Conservation (phyloP, 2,329 filamentous ascomycete species). For the Grosmannia penicillata region DNA sequence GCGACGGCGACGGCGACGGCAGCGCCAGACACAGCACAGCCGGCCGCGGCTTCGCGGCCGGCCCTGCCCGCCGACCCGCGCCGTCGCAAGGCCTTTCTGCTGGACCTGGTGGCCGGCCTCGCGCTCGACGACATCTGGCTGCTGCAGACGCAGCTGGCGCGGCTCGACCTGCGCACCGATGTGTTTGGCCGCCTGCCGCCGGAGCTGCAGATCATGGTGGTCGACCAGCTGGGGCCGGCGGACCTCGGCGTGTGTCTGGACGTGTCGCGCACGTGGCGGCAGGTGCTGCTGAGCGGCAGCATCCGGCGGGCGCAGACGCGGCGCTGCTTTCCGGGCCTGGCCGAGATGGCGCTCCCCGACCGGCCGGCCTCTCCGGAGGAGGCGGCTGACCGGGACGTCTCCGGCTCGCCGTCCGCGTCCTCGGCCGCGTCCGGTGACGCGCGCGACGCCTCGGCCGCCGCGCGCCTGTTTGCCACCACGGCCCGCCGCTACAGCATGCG, state of each 20-base stretch:
- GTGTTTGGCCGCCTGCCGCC: slow-evolving; percentile 8
- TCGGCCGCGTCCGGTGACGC: too few species aligned
- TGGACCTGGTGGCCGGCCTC: slow-evolving; percentile 3
- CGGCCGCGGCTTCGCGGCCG: too few species aligned
- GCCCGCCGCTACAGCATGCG: slow-evolving; percentile 4
- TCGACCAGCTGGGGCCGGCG: slow-evolving; percentile 4
- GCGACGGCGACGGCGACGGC: too few species aligned
- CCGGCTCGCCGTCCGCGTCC: too few species aligned
- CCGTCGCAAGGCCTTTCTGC: slow-evolving; percentile 6
- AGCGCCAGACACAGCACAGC: too few species aligned
- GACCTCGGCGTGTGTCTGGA: slow-evolving; percentile 9
- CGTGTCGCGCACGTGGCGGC: slow-evolving; percentile 9
- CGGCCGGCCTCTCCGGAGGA: too few species aligned
- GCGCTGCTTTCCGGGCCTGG: slow-evolving; percentile 8
- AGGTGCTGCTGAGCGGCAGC: slow-evolving; percentile 1
- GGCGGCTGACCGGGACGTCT: too few species aligned
- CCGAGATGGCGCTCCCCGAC: too few species aligned
- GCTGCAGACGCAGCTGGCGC: slow-evolving; percentile 4
- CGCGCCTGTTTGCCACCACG: slow-evolving; percentile 1
- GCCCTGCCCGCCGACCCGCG: neutral
- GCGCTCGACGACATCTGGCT: slow-evolving; percentile 10
- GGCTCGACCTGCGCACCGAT: slow-evolving; percentile 9
- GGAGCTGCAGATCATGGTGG: slow-evolving; percentile 10
- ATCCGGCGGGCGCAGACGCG: slow-evolving; percentile 1
- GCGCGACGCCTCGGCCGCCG: too few species aligned